Base-by-base conservation (phyloP, 2,329 filamentous ascomycete species). In the Trichoderma cornu-damae region DNA sequence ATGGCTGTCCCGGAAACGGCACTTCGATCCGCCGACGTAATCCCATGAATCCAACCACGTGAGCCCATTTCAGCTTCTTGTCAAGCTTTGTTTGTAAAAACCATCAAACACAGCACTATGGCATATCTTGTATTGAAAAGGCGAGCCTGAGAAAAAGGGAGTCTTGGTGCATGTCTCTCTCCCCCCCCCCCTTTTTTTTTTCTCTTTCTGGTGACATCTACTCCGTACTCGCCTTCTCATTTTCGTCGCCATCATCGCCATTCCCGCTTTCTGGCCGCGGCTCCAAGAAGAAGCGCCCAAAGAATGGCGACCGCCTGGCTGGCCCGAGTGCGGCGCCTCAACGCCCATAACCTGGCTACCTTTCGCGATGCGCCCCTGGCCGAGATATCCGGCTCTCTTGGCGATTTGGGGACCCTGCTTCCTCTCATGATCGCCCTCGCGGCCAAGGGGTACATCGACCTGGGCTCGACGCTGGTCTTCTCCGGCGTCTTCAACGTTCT, bases 361-460 rank as follows among this genome's bases (percentile, higher is more conserved):
- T 68, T 84, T 56, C 74, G 75, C 38, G 68, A 66, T 53, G 70
- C 74, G 4, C 79, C 81, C 14, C 67, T 79, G 59, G 73, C 87
- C 48, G 93, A 97, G 75, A 83, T 97, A 53, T 96, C 93, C 1
- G 93, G 93, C 51, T 89, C 92, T 0, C 80, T 85, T 2, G 93
- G 93, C 61, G 93, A 96, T 69, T 79, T 96, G 40, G 93, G 93
- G 61, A 96, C 93, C 2, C 82, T 96, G 28, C 82, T 96, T 9
- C 93, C 92, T 47, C 83, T 96, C 56, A 89, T 94, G 78, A 90
- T 96, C 66, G 89, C 92, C 2, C 83, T 97, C 26, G 85, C 91
- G 0, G 74, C 89, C 26, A 88, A 89, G 62, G 78, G 81, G 32
- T 92, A 89, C 7, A 89, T 97, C 65, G 87, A 89, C 20, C 80